Base-by-base conservation (phyloP, 306 rosid species). In the Cicer chorassanicum region DNA sequence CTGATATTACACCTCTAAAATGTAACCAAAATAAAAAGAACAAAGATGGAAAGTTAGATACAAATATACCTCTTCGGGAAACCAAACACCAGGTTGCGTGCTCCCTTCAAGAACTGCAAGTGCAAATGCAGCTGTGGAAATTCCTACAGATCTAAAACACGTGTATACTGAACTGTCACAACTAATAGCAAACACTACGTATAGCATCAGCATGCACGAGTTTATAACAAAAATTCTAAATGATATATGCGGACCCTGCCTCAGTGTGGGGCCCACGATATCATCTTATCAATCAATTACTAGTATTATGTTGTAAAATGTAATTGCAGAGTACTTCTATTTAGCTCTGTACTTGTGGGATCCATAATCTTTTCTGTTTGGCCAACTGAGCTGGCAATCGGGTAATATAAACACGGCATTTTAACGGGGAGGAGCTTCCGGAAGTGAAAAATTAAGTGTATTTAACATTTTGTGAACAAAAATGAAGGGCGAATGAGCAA, bases 61-160 rank as follows among this genome's bases (percentile, higher is more conserved):
- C 51, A 43, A 60, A 34, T 78, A 70, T 70, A 91, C 98, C 91
- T 93, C 98, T 88, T 93, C 98, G 1, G 98, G 98, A 76, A 93
- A 93, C 98, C 98, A 91, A 75, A 93, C 92, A 62, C 98, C 98
- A 29, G 98, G 96, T 65, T 91, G 84, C 38, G 96, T 89, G 82
- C 88, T 91, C 75, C 97, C 98, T 87, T 93, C 97, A 59, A 93
- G 93, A 79, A 93, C 69, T 45, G 97, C 96, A 72, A 93, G 84
- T 74, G 83, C 96, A 86, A 93, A 91, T 77, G 98, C 98, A 57
- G 96, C 88, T 50, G 90, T 83, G 34, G 97, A 57, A 72, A 6
- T 24, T 84, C 98, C 98, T 42, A 89, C 98, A 69, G 90, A 87
- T 70, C 98, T 93, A 86, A 62, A 82, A 74, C 62, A 48, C 49